phyloP scores from a whole-genome alignment of 108 stramenopile species.

The Seminavis robusta region DNA sequence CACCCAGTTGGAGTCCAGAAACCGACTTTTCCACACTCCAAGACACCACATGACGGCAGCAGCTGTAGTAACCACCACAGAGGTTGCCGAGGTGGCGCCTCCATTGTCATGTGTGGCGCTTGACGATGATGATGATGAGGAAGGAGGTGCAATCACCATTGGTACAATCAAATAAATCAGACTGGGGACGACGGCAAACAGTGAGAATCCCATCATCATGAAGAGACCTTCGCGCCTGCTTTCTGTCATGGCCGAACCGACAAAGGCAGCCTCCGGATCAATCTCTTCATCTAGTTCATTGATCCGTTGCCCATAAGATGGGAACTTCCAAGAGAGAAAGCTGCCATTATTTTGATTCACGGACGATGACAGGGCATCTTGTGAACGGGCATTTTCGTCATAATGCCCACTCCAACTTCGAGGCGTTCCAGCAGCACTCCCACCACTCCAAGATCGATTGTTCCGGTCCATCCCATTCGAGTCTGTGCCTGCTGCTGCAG shows the following conservation, averaged over 20 bases:
- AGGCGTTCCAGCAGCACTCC: too few relatives aligned
- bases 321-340: background rate
- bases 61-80: background rate
- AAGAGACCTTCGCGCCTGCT: constrained; percentile 56
- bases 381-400: too few relatives aligned
- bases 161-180: constrained; percentile 40
- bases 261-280: constrained; percentile 29
- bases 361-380: background rate
- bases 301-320: constrained; percentile 24
- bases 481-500: constrained; percentile 7
- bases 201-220: constrained; percentile 71
- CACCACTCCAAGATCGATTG: background rate
- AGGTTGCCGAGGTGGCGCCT: background rate
- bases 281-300: constrained; percentile 8
- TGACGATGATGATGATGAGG: background rate
- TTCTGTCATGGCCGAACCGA: constrained; percentile 34
- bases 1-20: constrained; percentile 50
- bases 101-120: background rate
- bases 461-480: constrained; percentile 8
- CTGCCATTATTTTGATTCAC: background rate
- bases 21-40: constrained; percentile 75
- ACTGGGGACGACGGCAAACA: constrained; percentile 62
- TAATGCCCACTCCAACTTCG: too few relatives aligned
- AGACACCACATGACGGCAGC: constrained; percentile 51
- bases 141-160: too few relatives aligned